phyloP scores from a whole-genome alignment of 352 stramenopile genomes.

The Phytophthora megakarya region DNA sequence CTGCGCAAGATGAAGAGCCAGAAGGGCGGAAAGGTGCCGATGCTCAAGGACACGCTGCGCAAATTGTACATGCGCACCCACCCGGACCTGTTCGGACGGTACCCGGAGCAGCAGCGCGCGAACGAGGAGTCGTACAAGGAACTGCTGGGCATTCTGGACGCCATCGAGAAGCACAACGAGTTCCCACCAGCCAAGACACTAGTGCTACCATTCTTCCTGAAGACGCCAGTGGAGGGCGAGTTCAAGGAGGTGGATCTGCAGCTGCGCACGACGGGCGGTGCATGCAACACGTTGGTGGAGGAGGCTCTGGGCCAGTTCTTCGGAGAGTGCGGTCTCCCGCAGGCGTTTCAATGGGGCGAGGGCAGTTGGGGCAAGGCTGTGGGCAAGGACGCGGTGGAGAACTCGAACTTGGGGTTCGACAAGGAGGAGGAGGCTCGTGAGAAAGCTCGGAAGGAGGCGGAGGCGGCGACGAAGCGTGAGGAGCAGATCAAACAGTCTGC shows the following conservation, averaged over 20 bases:
- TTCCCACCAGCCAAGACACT: slow-evolving; percentile 77
- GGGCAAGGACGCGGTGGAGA: slow-evolving; percentile 60
- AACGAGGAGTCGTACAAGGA: slow-evolving; percentile 86
- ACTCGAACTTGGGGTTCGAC: slow-evolving; percentile 71
- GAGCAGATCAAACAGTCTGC: slow-evolving; percentile 43
- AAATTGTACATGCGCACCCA: slow-evolving; percentile 86
- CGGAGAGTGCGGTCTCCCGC: slow-evolving; percentile 60
- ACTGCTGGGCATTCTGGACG: slow-evolving; percentile 78
- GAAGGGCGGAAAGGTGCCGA: slow-evolving; percentile 55
- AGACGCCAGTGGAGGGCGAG: slow-evolving; percentile 65
- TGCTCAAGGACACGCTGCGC: slow-evolving; percentile 77
- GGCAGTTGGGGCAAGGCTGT: slow-evolving; percentile 75
- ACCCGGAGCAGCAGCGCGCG: slow-evolving; percentile 61
- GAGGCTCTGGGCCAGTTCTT: slow-evolving; percentile 77
- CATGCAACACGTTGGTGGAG: slow-evolving; percentile 82
- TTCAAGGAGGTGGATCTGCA: slow-evolving; percentile 73
- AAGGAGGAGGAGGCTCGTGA: slow-evolving; percentile 55
- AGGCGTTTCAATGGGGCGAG: slow-evolving; percentile 73
- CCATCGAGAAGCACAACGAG: slow-evolving; percentile 80
- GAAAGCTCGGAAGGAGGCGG: slow-evolving; percentile 43
- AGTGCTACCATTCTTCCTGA: slow-evolving; percentile 71
- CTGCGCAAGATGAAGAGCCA: slow-evolving; percentile 78
- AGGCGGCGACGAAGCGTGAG: slow-evolving; percentile 42
- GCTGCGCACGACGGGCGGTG: slow-evolving; percentile 70
- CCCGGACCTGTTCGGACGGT: slow-evolving; percentile 76